These are phyloP conservation scores for Tricholoma sp. DNA, from an alignment of 768 basidiomycete genomes.

Conservation along the genomic window DNA sequence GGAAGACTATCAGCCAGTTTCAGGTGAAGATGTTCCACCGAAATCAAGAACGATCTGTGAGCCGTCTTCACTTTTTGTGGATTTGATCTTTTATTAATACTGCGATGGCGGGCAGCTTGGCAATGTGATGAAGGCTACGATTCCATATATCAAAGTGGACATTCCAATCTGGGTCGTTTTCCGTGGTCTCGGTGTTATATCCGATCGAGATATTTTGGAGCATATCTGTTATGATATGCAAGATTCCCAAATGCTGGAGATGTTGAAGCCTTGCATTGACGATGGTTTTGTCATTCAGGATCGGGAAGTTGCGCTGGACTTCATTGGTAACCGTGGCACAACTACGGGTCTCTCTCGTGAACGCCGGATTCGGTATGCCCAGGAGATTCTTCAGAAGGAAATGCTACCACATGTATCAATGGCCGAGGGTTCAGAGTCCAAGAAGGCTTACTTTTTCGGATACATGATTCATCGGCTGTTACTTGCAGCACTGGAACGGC, in stretches of 20 bases:
- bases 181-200: constrained; percentile 94
- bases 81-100: constrained; percentile 7
- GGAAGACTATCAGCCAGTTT: constrained; percentile 96
- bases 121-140: constrained; percentile 93
- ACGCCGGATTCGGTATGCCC: constrained; percentile 91
- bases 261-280: constrained; percentile 97
- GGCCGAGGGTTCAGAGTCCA: constrained; percentile 92
- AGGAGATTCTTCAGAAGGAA: constrained; percentile 97
- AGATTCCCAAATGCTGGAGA: constrained; percentile 93
- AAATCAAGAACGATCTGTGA: constrained; percentile 82
- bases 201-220: constrained; percentile 95
- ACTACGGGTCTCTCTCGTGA: constrained; percentile 89
- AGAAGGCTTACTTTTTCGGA: constrained; percentile 99
- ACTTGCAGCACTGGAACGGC: constrained; percentile 87
- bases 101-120: constrained; percentile 49
- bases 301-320: constrained; percentile 94
- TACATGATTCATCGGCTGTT: constrained; percentile 98
- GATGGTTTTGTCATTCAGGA: constrained; percentile 98
- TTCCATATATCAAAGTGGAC: constrained; percentile 97
- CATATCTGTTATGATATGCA: constrained; percentile 99
- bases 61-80: constrained; percentile 22
- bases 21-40: constrained; percentile 96
- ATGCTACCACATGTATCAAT: constrained; percentile 97
- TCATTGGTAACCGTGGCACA: constrained; percentile 97
- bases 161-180: constrained; percentile 99